phyloP scores from a whole-genome alignment of 2,329 filamentous ascomycete species.

The Cladophialophora bantiana region DNA sequence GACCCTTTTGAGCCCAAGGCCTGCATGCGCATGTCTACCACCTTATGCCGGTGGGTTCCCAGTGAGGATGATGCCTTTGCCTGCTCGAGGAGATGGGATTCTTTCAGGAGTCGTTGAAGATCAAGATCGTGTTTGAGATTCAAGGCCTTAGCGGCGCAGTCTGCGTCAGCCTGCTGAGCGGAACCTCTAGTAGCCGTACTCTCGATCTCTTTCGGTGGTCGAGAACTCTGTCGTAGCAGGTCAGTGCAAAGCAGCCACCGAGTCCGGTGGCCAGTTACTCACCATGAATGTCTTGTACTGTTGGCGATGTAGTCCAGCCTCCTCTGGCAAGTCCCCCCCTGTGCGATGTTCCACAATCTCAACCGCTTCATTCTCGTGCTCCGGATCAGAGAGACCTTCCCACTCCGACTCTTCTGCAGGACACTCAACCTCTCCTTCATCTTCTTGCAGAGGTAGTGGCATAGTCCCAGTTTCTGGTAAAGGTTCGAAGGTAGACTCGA shows the following conservation, averaged over 20 bases:
- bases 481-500: constrained; percentile 87
- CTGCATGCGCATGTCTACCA: constrained; percentile 82
- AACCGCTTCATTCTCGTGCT: constrained; percentile 48
- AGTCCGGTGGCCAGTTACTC: constrained; percentile 31
- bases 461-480: constrained; percentile 52
- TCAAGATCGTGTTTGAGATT: constrained; percentile 92
- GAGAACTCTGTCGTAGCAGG: constrained; percentile 25
- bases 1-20: constrained; percentile 79
- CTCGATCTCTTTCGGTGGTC: constrained; percentile 32
- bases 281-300: constrained; percentile 84
- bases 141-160: constrained; percentile 61
- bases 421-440: constrained; percentile 42
- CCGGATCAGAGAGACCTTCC: constrained; percentile 65
- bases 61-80: constrained; percentile 62
- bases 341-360: constrained; percentile 58
- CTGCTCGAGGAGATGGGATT: constrained; percentile 83
- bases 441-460: constrained; percentile 33
- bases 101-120: constrained; percentile 85
- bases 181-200: constrained; percentile 14
- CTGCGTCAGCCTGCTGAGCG: constrained; percentile 41
- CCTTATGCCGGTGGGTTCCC: constrained; percentile 79
- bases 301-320: constrained; percentile 65
- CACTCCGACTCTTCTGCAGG: constrained; percentile 58
- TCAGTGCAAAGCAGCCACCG: not conserved
- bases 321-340: constrained; percentile 50